Base-by-base conservation (phyloP, 768 basidiomycete genomes). In the Boletales sp. region DNA sequence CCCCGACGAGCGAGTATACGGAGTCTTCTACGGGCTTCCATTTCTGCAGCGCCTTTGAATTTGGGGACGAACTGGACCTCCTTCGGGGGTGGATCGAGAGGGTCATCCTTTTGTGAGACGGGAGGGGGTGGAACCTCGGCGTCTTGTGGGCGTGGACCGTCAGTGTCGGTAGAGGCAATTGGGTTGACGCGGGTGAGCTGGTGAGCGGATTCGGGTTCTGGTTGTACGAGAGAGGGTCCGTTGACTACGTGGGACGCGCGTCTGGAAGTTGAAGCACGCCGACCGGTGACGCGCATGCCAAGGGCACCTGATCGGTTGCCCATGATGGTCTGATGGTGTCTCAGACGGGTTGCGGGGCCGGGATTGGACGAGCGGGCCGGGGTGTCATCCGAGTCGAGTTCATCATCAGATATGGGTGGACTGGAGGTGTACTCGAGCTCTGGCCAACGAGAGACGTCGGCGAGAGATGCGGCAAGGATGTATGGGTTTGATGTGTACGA, bases 271-370 rank as follows among this genome's bases (percentile, higher is more conserved):
- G 81, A 81, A 0, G 62, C 68, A 14, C 84, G 72, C 57, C 83
- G 82, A 1, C 82, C 92, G 25, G 79, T 71, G 4, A 92, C 85
- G 19, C 93, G 76, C 70, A 94, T 77, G 0, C 94, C 94, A 2
- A 87, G 63, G 0, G 78, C 88, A 5, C 89, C 90, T 0, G 80
- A 76, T 21, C 82, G 76, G 11, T 72, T 72, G 4, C 84, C 90
- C 77, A 94, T 84, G 61, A 96, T 95, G 4, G 94, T 96, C 60
- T 87, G 83, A 7, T 90, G 88, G 67, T 94, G 86, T 62, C 86
- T 89, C 56, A 96, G 75, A 13, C 78, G 61, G 11, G 74, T 67
- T 56, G 80, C 63, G 60, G 61, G 50, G 43, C 51, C 56, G 32
- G 53, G 28, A 14, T 19, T n/a, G 28, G 47, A 34, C 39, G 5